phyloP scores from a whole-genome alignment of 2,329 filamentous ascomycete genomes.

The Cercospora beticola region DNA sequence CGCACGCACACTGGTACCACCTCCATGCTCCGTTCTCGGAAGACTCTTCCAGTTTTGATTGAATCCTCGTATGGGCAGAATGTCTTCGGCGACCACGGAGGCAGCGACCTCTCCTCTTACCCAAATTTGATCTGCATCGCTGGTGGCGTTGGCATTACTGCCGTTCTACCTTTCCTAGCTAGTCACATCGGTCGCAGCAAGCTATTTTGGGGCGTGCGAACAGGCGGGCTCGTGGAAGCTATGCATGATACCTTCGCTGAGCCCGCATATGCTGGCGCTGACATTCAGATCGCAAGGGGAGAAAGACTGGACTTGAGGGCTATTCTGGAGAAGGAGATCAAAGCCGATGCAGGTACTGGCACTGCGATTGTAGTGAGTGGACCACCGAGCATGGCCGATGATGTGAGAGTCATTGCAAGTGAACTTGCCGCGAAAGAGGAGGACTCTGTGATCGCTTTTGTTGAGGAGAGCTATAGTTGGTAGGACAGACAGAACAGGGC shows the following conservation, averaged over 20 bases:
- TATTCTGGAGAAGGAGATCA: conserved; percentile 37
- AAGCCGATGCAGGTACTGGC: conserved; percentile 30
- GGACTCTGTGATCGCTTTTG: conserved; percentile 20
- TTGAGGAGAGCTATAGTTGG: conserved; percentile 29
- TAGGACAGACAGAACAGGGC: conserved; percentile 2
- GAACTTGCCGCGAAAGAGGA: conserved; percentile 32
- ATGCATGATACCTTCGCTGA: conserved; percentile 15
- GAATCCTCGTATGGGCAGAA: conserved; percentile 43
- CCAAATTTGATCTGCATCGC: conserved; percentile 44
- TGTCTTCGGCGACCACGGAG: conserved; percentile 1
- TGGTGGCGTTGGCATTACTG: conserved; percentile 53
- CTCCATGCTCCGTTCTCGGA: conserved; percentile 28
- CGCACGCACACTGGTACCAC: conserved; percentile 41
- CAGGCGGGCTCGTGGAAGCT: conserved; percentile 30
- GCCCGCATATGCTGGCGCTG: conserved; percentile 37
- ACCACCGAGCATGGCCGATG: conserved; percentile 45
- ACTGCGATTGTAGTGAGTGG: conserved; percentile 46
- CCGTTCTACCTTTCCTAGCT: conserved; percentile 40
- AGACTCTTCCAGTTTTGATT: conserved; percentile 34
- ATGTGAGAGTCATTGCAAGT: conserved; percentile 35
- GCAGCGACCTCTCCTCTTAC: neutral
- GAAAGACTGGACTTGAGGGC: conserved; percentile 37
- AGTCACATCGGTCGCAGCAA: conserved; percentile 39
- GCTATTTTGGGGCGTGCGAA: conserved; percentile 41
- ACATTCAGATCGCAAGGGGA: conserved; percentile 40